Evolutionary conservation across 495 filamentous ascomycete species (phyloP).

Genomic region (Annulohypoxylon bovei): DNA sequence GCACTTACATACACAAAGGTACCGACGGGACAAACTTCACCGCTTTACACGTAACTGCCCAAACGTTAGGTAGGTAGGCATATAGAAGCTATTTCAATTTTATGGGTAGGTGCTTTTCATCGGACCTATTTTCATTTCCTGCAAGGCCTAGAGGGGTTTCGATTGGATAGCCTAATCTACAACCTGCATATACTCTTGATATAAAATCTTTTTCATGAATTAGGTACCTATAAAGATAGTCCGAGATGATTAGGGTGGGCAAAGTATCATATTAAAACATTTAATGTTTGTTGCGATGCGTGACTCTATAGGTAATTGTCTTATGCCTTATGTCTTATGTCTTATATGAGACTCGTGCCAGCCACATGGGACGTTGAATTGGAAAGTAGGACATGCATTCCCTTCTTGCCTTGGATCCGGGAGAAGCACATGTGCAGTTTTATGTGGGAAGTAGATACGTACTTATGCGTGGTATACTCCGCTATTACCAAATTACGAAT

Average conservation of each 20-base stretch:
- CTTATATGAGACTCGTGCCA: constrained; percentile 29
- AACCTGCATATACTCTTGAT: background rate
- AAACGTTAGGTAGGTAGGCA: no score
- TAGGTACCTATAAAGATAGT: background rate
- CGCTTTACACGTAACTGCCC: background rate
- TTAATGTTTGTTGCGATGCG: constrained; percentile 20
- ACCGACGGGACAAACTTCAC: background rate
- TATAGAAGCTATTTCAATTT: background rate
- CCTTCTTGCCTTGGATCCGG: background rate
- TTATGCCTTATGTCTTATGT: no score
- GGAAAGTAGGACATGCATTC: constrained; percentile 10
- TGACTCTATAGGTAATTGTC: background rate
- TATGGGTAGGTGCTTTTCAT: background rate
- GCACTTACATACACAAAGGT: background rate
- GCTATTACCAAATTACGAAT: constrained; percentile 30
- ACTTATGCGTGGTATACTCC: background rate
- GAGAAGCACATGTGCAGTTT: background rate
- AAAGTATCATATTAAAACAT: no score
- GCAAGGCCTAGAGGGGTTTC: background rate
- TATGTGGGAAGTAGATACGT: background rate
- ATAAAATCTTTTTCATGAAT: background rate
- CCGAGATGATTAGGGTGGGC: background rate
- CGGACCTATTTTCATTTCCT: background rate
- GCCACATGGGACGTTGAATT: constrained; percentile 26
- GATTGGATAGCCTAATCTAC: background rate